A percentile compares a stretch with the other conserved stretches of the same genome.
Evolutionary conservation across 2,329 filamentous ascomycete species (phyloP).

Genomic region (Scytalidium sp.): DNA sequence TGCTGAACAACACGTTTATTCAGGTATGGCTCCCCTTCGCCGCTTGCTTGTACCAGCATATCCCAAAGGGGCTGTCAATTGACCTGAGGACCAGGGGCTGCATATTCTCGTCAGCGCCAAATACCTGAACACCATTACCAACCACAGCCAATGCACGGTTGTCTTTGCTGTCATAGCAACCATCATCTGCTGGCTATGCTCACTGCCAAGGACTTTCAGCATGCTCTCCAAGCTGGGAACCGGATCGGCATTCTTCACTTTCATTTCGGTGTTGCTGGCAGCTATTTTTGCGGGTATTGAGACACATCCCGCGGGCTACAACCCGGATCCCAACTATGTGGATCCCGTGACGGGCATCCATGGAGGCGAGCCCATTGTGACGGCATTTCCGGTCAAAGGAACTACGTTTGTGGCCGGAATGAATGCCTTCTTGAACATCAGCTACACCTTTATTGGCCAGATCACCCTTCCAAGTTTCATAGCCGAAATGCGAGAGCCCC

Average conservation of each 20-base stretch:
- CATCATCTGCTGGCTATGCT: constrained; percentile 73
- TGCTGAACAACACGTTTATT: constrained; percentile 92
- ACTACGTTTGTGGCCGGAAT: constrained; percentile 81
- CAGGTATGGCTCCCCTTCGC: constrained; percentile 45
- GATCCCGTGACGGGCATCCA: constrained; percentile 18
- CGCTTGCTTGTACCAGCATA: constrained; percentile 16
- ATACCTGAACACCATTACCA: constrained; percentile 86
- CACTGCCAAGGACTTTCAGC: constrained; percentile 81
- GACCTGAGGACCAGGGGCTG: constrained; percentile 61
- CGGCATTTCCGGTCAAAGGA: constrained; percentile 60
- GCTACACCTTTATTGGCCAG: constrained; percentile 94
- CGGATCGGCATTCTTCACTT: constrained; percentile 81
- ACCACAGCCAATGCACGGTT: constrained; percentile 71
- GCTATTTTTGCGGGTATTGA: constrained; percentile 80
- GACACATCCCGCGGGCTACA: constrained; percentile 67
- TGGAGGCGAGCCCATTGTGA: constrained; percentile 63
- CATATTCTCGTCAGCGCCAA: constrained; percentile 83
- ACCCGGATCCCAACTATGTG: constrained; percentile 39
- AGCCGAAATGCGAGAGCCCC: constrained; percentile 78
- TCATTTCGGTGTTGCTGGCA: constrained; percentile 81
- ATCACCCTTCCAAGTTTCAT: constrained; percentile 95
- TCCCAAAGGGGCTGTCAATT: too few relatives aligned
- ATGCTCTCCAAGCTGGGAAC: constrained; percentile 78
- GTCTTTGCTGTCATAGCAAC: constrained; percentile 73
- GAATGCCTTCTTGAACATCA: constrained; percentile 91